Conservation (phyloP, 768 basidiomycete species). For the Tricholoma terreum region DNA sequence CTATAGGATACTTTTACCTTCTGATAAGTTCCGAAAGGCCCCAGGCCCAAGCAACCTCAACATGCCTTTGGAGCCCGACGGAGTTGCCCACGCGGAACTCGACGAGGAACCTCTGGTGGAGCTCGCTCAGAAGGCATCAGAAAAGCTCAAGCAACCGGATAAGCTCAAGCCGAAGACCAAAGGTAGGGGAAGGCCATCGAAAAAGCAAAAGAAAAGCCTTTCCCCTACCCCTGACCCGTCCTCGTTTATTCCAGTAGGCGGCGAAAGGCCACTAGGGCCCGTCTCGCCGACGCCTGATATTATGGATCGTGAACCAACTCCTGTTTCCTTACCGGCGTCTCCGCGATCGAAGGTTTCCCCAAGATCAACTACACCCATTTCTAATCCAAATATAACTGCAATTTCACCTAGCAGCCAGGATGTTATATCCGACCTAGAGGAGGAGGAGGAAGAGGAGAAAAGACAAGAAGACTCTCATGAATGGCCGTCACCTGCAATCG, state of each 20-base stretch:
- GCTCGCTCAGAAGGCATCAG: slow-evolving; percentile 22
- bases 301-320: not conserved
- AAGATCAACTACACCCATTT: slow-evolving; percentile 20
- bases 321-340: not conserved
- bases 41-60: slow-evolving; percentile 14
- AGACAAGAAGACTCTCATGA: not conserved
- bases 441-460: not conserved
- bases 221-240: slow-evolving; percentile 17
- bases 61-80: slow-evolving; percentile 24
- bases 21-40: slow-evolving; percentile 47
- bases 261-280: not conserved
- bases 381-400: slow-evolving; percentile 28
- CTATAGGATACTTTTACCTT: slow-evolving; percentile 71
- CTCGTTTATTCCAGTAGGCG: not conserved
- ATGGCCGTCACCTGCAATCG: not conserved
- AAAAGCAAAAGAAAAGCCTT: slow-evolving; percentile 20
- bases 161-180: slow-evolving; percentile 26
- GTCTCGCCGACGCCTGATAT: not conserved
- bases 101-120: slow-evolving; percentile 24
- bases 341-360: not conserved
- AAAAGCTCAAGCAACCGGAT: slow-evolving; percentile 36
- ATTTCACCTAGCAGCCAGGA: slow-evolving; percentile 14
- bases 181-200: slow-evolving; percentile 11
- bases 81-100: slow-evolving; percentile 21
- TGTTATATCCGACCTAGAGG: not conserved